A percentile compares a stretch with the other conserved stretches of the same genome.
These are phyloP conservation scores for Blastocystis sp. DNA, from an alignment of 352 stramenopile genomes.

Conservation along the genomic window DNA sequence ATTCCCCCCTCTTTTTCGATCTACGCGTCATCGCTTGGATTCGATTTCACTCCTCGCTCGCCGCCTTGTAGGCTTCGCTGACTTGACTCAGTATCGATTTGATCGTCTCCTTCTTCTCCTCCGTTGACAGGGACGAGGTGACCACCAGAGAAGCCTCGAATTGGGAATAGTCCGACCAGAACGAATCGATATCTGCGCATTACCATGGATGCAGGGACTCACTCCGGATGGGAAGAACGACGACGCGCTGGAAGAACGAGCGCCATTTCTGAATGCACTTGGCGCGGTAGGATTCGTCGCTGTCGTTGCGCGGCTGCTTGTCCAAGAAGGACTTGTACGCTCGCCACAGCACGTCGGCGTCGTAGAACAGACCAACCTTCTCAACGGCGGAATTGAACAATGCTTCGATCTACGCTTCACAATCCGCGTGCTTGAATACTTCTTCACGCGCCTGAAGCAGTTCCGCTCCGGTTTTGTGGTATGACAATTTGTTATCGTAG, in stretches of 20 bases:
- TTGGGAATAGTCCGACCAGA: constrained; percentile 43
- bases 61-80: neutral
- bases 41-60: neutral
- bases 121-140: neutral
- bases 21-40: neutral
- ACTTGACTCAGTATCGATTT: neutral
- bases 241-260: constrained; percentile 8
- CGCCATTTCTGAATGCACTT: neutral
- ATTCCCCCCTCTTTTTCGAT: neutral
- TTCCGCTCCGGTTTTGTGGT: neutral
- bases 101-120: neutral
- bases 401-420: neutral
- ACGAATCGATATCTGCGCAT: constrained; percentile 8
- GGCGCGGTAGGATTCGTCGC: neutral
- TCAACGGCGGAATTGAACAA: constrained; percentile 25
- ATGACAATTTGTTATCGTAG: constrained; percentile 30
- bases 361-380: constrained; percentile 40
- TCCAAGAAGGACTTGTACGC: constrained; percentile 40
- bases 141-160: constrained; percentile 29
- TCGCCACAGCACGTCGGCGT: constrained; percentile 18
- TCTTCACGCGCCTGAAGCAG: neutral
- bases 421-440: neutral
- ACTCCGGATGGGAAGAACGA: constrained; percentile 27
- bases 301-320: neutral
- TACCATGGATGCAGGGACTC: neutral